These are phyloP conservation scores for Neurospora discreta DNA, from an alignment of 495 filamentous ascomycete genomes.

Conservation along the genomic window DNA sequence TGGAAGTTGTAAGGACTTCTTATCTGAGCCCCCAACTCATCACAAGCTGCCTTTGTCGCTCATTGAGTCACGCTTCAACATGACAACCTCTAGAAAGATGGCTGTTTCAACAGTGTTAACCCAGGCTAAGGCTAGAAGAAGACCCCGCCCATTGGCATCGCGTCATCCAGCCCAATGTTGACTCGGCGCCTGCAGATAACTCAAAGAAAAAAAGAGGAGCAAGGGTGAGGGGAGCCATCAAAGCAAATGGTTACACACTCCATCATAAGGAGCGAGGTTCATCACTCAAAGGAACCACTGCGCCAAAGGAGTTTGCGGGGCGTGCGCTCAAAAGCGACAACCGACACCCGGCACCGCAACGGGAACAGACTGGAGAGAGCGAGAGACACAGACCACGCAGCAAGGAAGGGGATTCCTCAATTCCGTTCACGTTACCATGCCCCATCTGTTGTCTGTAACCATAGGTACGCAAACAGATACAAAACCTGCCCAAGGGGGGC, in stretches of 20 bases:
- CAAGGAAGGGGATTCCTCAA: background rate
- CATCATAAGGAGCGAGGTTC: background rate
- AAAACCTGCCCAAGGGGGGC: background rate
- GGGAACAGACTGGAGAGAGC: background rate
- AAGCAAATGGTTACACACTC: background rate
- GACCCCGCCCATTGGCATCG: background rate
- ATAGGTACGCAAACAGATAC: background rate
- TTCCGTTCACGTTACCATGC: background rate
- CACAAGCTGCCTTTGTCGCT: background rate
- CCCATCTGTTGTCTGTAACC: background rate
- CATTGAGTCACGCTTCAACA: background rate
- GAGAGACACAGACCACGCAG: background rate
- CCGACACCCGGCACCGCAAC: background rate
- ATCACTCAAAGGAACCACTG: background rate
- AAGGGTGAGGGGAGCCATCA: background rate
- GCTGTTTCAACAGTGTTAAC: background rate
- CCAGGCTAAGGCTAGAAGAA: background rate
- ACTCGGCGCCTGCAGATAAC: background rate
- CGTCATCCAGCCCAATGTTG: background rate
- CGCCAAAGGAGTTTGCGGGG: background rate
- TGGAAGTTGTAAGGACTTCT: background rate
- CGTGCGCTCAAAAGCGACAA: background rate
- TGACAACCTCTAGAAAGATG: background rate
- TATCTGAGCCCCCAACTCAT: background rate
- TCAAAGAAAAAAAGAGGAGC: background rate